Conservation (phyloP, 305 asterid genomes). For the Fraxinus nigra region DNA sequence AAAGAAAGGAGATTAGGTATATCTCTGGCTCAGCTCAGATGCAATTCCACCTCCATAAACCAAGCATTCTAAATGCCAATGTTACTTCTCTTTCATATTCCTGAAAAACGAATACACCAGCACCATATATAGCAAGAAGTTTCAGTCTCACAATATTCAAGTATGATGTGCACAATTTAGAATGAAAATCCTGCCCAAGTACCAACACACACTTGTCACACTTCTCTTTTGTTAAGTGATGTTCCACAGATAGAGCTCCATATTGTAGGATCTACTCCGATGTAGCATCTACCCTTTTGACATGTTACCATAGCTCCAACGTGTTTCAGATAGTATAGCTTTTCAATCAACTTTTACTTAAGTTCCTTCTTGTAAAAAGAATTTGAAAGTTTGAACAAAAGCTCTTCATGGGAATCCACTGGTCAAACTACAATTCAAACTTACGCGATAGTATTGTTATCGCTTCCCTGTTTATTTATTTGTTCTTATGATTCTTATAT, state of each 20-base stretch:
- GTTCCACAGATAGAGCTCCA: background rate
- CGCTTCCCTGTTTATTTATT: background rate
- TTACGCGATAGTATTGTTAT: background rate
- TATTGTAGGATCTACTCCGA: background rate
- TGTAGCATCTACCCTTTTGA: background rate
- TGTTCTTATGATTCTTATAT: background rate
- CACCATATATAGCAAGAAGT: background rate
- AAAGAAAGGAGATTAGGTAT: background rate
- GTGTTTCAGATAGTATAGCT: slow-evolving; percentile 11
- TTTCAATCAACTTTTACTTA: background rate
- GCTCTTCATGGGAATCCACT: background rate
- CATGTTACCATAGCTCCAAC: slow-evolving; percentile 5
- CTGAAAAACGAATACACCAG: background rate
- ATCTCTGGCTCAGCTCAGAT: background rate
- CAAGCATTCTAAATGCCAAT: background rate
- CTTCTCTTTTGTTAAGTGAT: background rate
- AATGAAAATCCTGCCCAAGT: background rate
- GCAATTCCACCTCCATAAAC: background rate
- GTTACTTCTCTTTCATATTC: background rate
- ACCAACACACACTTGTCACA: background rate
- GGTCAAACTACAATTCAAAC: background rate
- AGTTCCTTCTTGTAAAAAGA: slow-evolving; percentile 13
- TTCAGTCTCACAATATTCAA: background rate
- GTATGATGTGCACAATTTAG: background rate
- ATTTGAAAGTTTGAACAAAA: background rate